Percentiles rank a stretch among this genome's conserved stretches.
These are phyloP conservation scores for Penicillium sp. DNA, from an alignment of 2,329 filamentous ascomycete genomes.

Conservation along the genomic window DNA sequence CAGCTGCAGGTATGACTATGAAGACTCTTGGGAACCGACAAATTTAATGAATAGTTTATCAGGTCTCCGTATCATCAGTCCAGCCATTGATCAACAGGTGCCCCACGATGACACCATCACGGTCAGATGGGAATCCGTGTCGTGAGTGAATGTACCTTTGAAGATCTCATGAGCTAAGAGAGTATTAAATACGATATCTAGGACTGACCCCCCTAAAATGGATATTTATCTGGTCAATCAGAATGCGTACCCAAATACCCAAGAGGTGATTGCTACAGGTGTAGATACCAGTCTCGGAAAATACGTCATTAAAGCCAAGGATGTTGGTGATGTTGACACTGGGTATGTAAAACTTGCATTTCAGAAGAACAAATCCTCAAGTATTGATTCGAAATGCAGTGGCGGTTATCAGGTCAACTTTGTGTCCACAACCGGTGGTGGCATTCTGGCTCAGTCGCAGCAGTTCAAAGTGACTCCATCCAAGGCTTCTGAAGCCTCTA, in stretches of 20 bases:
- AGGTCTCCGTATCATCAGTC: constrained; percentile 40
- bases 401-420: constrained; percentile 47
- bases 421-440: constrained; percentile 36
- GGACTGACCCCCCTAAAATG: constrained; percentile 43
- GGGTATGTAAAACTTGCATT: constrained; percentile 22
- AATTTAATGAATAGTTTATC: neutral
- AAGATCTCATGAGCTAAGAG: neutral
- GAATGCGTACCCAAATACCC: constrained; percentile 32
- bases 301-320: constrained; percentile 37
- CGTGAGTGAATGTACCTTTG: constrained; percentile 21
- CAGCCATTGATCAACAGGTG: constrained; percentile 31
- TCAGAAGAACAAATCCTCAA: too few relatives aligned
- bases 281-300: constrained; percentile 37
- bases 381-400: constrained; percentile 9
- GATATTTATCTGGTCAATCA: constrained; percentile 46
- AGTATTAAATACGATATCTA: constrained; percentile 9
- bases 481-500: constrained; percentile 20
- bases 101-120: constrained; percentile 39
- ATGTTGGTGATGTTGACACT: constrained; percentile 17
- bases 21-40: neutral
- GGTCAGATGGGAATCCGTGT: constrained; percentile 42
- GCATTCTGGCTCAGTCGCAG: constrained; percentile 45
- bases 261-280: constrained; percentile 32
- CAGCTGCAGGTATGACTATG: constrained; percentile 28
- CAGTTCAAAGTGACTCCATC: constrained; percentile 32